phyloP scores from a whole-genome alignment of 1,139 yeast species.

The Maudiozyma humilis region DNA sequence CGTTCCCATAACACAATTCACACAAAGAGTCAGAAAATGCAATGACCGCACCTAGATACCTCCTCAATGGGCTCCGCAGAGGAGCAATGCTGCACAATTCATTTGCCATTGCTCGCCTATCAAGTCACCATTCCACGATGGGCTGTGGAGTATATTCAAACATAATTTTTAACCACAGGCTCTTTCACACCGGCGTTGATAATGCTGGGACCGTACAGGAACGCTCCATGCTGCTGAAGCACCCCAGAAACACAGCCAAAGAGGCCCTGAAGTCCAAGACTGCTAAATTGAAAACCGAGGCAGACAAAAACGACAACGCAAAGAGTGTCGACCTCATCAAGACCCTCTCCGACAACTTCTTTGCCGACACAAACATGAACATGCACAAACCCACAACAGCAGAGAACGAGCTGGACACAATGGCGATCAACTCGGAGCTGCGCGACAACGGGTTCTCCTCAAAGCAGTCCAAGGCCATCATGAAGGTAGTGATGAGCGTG shows the following conservation, averaged over 20 bases:
- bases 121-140: too few species aligned
- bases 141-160: too few species aligned
- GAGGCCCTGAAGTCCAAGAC: neutral
- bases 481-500: constrained; percentile 43
- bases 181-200: constrained; percentile 1
- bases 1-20: too few species aligned
- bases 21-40: neutral
- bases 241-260: neutral
- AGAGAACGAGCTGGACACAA: constrained; percentile 19
- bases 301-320: constrained; percentile 5
- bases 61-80: neutral
- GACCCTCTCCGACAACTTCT: constrained; percentile 26
- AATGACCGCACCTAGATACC: neutral
- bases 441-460: constrained; percentile 40
- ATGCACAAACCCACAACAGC: constrained; percentile 25
- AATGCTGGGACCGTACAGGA: neutral
- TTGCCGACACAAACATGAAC: constrained; percentile 22
- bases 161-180: too few species aligned
- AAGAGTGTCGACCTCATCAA: constrained; percentile 15
- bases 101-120: too few species aligned
- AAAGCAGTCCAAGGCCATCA: constrained; percentile 46
- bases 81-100: neutral
- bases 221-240: constrained; percentile 3
- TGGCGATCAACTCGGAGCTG: constrained; percentile 10
- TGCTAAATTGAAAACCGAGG: neutral